These are phyloP conservation scores for Phytophthora cactorum DNA, from an alignment of 352 stramenopile species.

Conservation along the genomic window DNA sequence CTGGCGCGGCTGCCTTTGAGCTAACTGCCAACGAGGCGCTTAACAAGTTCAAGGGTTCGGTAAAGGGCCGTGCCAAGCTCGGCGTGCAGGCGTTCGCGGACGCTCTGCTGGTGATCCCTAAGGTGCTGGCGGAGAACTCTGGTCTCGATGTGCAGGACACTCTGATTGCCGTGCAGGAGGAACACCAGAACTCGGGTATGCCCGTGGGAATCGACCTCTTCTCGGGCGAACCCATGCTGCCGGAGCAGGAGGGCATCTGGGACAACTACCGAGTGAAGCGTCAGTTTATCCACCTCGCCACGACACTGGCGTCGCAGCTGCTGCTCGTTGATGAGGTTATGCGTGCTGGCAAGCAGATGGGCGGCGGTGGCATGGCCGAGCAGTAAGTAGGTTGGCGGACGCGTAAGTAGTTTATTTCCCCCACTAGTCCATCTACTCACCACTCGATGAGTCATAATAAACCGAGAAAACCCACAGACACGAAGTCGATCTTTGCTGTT, in stretches of 20 bases:
- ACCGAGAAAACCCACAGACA: conserved; percentile 24
- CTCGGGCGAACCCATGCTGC: conserved; percentile 97
- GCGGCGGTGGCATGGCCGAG: conserved; percentile 62
- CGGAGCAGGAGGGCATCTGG: conserved; percentile 97
- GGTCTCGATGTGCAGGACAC: conserved; percentile 93
- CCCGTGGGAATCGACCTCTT: conserved; percentile 96
- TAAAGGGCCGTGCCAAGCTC: conserved; percentile 97
- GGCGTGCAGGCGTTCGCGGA: conserved; percentile 98
- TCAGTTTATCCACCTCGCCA: conserved; percentile 98
- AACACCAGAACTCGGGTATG: conserved; percentile 90
- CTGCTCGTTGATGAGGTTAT: conserved; percentile 99
- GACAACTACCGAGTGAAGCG: conserved; percentile 99
- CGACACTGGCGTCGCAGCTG: conserved; percentile 97
- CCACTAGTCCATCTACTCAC: conserved; percentile 30
- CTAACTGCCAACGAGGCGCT: conserved; percentile 92
- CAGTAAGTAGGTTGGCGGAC: conserved; percentile 57
- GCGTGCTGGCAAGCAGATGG: conserved; percentile 98
- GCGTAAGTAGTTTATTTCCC: conserved; percentile 50
- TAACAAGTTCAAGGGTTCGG: conserved; percentile 80
- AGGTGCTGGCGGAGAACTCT: conserved; percentile 95
- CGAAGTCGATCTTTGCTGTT: conserved; percentile 1
- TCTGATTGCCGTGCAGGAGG: conserved; percentile 97
- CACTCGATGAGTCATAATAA: conserved; percentile 38
- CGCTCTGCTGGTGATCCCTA: conserved; percentile 97
- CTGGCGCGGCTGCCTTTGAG: conserved; percentile 98